phyloP scores from a whole-genome alignment of 208 protist species.

The Spongospora subterranea region DNA sequence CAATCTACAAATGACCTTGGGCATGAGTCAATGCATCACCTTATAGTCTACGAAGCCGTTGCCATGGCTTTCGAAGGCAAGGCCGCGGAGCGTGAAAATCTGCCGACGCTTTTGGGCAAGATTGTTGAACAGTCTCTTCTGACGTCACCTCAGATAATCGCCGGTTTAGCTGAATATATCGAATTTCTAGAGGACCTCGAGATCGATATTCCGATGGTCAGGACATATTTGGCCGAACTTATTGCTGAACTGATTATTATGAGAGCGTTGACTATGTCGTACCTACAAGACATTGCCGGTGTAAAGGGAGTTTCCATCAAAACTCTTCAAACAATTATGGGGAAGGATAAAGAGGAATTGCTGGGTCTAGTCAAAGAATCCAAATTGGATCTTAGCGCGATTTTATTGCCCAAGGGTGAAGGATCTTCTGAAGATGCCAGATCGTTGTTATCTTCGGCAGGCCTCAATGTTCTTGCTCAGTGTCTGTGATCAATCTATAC shows the following conservation, averaged over 20 bases:
- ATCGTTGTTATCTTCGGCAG: no score
- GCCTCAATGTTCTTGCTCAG: no score
- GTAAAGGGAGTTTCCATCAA: background rate
- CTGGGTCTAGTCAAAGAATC: background rate
- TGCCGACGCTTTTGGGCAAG: background rate
- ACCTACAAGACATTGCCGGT: background rate
- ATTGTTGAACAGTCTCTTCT: background rate
- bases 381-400: background rate
- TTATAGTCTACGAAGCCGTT: background rate
- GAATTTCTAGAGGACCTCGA: slow-evolving; percentile 26
- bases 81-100: background rate
- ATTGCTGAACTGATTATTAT: background rate
- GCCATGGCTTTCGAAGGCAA: background rate
- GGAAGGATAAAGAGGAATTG: background rate
- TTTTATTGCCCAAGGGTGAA: background rate
- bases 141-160: background rate
- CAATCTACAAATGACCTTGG: background rate
- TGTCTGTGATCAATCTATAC: no score
- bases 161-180: background rate
- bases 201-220: slow-evolving; percentile 22
- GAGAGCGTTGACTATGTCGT: slow-evolving; percentile 20
- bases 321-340: background rate
- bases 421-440: no score
- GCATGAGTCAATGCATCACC: background rate
- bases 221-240: background rate